These are phyloP conservation scores for Fusarium anthophilum DNA, from an alignment of 2,329 filamentous ascomycete genomes.

Conservation along the genomic window DNA sequence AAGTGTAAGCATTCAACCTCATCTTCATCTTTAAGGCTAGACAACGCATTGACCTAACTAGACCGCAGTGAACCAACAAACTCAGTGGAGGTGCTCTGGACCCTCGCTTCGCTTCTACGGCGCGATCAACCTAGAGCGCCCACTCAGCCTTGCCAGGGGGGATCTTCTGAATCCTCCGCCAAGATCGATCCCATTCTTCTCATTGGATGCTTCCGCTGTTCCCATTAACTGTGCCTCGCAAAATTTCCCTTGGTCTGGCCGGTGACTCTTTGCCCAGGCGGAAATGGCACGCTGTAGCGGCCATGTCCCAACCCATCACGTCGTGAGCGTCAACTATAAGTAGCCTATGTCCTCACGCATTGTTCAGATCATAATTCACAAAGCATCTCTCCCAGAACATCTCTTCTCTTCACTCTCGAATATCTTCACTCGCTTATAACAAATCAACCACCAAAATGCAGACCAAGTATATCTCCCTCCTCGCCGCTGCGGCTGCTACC, in stretches of 20 bases:
- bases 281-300: not conserved
- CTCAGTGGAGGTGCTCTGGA: not conserved
- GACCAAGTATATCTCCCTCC: conserved; percentile 2
- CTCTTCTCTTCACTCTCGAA: not conserved
- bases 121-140: not conserved
- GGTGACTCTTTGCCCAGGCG: not conserved
- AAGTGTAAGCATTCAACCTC: not conserved
- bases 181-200: not conserved
- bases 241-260: not conserved
- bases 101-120: not conserved
- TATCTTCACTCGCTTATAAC: not conserved
- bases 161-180: not conserved
- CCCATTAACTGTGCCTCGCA: conserved; percentile 5
- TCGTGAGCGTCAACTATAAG: not conserved
- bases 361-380: not conserved
- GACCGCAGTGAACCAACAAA: not conserved
- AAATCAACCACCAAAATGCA: conserved; percentile 11
- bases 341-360: not conserved
- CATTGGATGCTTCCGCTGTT: not conserved
- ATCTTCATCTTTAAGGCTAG: not conserved
- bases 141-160: conserved; percentile 12
- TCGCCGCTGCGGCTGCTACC: conserved; percentile 18
- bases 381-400: not conserved
- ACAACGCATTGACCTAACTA: not conserved
- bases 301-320: not conserved